Base-by-base conservation (phyloP, 1,139 yeast genomes). In the Debaryomyces subglobosus region DNA sequence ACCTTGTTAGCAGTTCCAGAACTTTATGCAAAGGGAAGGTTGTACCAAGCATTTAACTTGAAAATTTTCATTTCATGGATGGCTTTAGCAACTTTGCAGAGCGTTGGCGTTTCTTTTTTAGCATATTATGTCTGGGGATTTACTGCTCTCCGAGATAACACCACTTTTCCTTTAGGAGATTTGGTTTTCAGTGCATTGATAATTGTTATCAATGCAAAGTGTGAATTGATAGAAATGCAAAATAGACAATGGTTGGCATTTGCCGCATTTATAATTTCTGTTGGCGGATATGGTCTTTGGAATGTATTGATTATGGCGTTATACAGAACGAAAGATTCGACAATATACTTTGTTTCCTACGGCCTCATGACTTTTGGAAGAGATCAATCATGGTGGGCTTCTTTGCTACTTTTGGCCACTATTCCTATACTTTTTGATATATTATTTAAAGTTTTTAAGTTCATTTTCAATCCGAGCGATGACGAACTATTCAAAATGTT, bases 1-100 rank as follows among this genome's bases (percentile, higher is more conserved):
- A 94, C 99, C 0, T 74, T 94, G 47, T 67, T 94, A 48, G 96
- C 98, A 0, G 88, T 91, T 1, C 99, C 99, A 0, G 97, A 92
- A 65, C 72, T 95, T 23, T 95, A 95, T 63, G 62, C 83, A 5
- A 82, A 78, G 49, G 98, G 99, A 2, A 80, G 96, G 50, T 69
- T 79, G 32, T 89, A 86, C 56, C 81, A 85, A 61, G 88, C 86
- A 1, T 92, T 95, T 69, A 89, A 88, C 58, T 65, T 90, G 56
- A 68, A 67, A 46, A 69, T 89, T 4, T 91, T 91, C 56, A 53
- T 89, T 1, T 76, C 81, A 5, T 94, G 98, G 98, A 82, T 91
- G 80, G 46, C 83, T 3, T 65, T 88, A 40, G 96, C 96, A 0
- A 81, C 96, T 1, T 63, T 81, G 0, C 94, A 89, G 60, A 82